Evolutionary conservation across 208 protist species (phyloP).

Genomic region (Trypanosoma mega): DNA sequence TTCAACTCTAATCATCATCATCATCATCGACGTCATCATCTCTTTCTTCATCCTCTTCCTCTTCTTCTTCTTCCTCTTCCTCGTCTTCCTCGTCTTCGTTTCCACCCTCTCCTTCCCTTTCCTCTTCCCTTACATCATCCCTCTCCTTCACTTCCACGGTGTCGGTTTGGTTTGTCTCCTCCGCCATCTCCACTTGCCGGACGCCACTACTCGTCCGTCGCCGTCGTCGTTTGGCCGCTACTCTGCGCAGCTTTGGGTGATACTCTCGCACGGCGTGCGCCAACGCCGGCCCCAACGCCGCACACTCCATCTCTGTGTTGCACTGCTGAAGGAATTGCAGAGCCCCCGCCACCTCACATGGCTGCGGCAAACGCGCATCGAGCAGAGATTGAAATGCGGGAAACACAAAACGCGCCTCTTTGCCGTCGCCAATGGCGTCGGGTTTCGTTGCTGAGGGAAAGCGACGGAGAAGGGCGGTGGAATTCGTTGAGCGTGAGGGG

Average conservation of each 20-base stretch:
- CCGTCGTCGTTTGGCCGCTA: too few relatives aligned
- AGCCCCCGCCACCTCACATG: neutral
- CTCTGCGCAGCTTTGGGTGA: neutral
- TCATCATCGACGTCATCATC: too few relatives aligned
- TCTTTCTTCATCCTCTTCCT: too few relatives aligned
- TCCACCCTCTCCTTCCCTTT: too few relatives aligned
- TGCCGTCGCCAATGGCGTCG: conserved; percentile 1
- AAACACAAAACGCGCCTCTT: conserved; percentile 12
- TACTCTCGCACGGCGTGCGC: conserved; percentile 24
- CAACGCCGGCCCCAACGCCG: conserved; percentile 14
- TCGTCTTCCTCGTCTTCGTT: too few relatives aligned
- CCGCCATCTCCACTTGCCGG: too few relatives aligned
- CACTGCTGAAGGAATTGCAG: neutral
- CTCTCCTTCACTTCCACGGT: too few relatives aligned
- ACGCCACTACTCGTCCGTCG: too few relatives aligned
- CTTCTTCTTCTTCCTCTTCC: too few relatives aligned
- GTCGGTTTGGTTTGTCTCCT: too few relatives aligned
- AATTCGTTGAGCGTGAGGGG: neutral
- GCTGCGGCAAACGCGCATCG: conserved; percentile 15
- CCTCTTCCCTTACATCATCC: too few relatives aligned
- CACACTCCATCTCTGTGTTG: neutral
- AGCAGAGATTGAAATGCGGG: conserved; percentile 5
- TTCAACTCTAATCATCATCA: too few relatives aligned
- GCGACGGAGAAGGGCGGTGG: neutral
- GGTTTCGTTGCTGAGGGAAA: neutral